These are phyloP conservation scores for Ottelia alismoides DNA, from an alignment of 106 monocot genomes.

Conservation along the genomic window DNA sequence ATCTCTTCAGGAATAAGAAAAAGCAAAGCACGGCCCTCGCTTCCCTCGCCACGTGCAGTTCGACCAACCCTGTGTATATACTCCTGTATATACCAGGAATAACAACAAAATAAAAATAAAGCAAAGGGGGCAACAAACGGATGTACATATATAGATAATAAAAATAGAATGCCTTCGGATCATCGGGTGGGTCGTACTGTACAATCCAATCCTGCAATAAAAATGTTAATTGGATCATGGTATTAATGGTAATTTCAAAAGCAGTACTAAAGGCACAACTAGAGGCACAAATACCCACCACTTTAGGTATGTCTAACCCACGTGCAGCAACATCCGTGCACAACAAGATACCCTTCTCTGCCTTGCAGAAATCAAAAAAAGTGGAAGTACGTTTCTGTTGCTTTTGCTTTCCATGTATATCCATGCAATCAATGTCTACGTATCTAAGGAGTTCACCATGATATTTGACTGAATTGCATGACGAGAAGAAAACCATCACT, in stretches of 20 bases:
- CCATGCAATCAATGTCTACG: conserved; percentile 56
- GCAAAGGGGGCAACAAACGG: background rate
- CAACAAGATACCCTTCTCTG: conserved; percentile 69
- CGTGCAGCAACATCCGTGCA: conserved; percentile 98
- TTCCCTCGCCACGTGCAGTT: conserved; percentile 88
- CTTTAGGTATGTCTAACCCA: conserved; percentile 90
- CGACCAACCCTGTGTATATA: conserved; percentile 92
- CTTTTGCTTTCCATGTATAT: conserved; percentile 96
- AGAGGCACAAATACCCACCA: conserved; percentile 35
- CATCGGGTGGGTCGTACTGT: conserved; percentile 98
- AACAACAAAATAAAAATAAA: background rate
- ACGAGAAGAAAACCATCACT: conserved; percentile 98
- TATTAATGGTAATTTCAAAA: background rate
- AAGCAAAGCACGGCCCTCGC: conserved; percentile 59
- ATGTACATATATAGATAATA: background rate
- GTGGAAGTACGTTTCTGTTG: conserved; percentile 80
- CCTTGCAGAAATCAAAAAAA: conserved; percentile 85
- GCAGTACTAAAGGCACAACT: background rate
- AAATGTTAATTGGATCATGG: background rate
- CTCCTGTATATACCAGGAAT: conserved; percentile 26
- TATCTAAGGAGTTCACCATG: conserved; percentile 77
- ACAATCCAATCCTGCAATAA: conserved; percentile 82
- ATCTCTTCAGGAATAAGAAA: conserved; percentile 81
- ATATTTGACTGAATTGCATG: conserved; percentile 82
- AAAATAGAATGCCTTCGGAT: conserved; percentile 61